Percentiles rank a stretch among this genome's conserved stretches.
Evolutionary conservation across 768 basidiomycete species (phyloP).

Genomic region (Amanita pseudoporphyria): DNA sequence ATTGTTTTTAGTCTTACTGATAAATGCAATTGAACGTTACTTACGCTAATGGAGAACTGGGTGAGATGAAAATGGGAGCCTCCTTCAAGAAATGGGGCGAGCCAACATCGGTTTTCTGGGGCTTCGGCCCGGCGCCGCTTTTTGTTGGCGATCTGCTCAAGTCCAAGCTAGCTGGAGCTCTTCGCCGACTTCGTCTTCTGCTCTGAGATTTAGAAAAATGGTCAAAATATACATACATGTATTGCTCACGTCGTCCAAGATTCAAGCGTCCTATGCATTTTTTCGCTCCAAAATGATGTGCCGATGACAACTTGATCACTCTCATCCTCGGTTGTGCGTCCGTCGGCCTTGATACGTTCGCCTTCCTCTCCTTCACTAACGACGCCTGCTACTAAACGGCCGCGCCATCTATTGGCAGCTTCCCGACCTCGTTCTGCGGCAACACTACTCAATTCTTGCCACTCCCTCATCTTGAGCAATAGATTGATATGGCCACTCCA

Average conservation of each 20-base stretch:
- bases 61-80: neutral
- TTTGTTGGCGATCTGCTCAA: neutral
- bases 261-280: slow-evolving; percentile 33
- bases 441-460: slow-evolving; percentile 17
- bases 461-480: slow-evolving; percentile 28
- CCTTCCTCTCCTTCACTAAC: slow-evolving; percentile 34
- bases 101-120: neutral
- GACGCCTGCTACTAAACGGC: slow-evolving; percentile 16
- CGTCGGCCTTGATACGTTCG: slow-evolving; percentile 19
- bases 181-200: slow-evolving; percentile 10
- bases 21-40: neutral
- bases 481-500: slow-evolving; percentile 35
- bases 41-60: slow-evolving; percentile 4
- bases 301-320: slow-evolving; percentile 22
- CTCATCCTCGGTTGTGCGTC: slow-evolving; percentile 35
- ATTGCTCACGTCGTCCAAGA: slow-evolving; percentile 32
- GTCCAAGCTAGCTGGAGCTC: neutral
- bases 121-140: neutral
- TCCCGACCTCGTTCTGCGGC: slow-evolving; percentile 7
- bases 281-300: slow-evolving; percentile 29
- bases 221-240: neutral
- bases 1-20: neutral
- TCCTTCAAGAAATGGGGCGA: neutral
- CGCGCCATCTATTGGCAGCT: slow-evolving; percentile 14
- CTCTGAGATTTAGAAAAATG: neutral